Base-by-base conservation (phyloP, 176 grass and related monocot genomes). In the Poa pratensis region DNA sequence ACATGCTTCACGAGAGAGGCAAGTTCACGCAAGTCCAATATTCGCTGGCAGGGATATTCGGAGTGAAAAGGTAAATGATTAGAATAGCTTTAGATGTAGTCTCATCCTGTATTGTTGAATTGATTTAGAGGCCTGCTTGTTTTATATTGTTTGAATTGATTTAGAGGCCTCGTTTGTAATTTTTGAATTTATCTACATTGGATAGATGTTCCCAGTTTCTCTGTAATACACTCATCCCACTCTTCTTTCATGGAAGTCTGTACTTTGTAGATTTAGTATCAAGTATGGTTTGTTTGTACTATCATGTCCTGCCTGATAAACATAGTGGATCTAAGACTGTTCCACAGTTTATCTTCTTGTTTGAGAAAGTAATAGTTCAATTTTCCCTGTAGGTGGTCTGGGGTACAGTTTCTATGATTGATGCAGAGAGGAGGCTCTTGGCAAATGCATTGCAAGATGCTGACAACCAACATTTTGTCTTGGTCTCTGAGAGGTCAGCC, bases 391-490 rank as follows among this genome's bases (percentile, higher is more conserved):
- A 96, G 91, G 93, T 96, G 28, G 82, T 85, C 34, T 99, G 96
- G 96, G 96, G 96, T 58, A 96, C 91, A 6, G 94, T 92, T 90
- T 96, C 96, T 69, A 99, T 99, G 94, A 78, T 96, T 88, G 91
- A 96, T 86, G 96, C 96, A 73, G 96, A 99, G 85, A 92, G 85
- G 92, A 92, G 96, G 75, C 87, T 99, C 57, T 96, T 99, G 86
- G 96, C 86, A 85, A 88, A 91, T 88, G 96, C 96, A 81, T 87
- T 99, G 32, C 79, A 91, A 83, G 96, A 99, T 87, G 22, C 82
- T 69, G 96, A 99, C 89, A 99, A 99, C 85, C 96, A 92, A 80
- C 91, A 96, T 89, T 99, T 99, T 92, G 82, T 99, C 42, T 88
- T 99, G 84, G 86, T 99, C 76, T 94, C 96, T 75, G 96, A 99